Evolutionary conservation across 2,329 filamentous ascomycete genomes (phyloP).

Genomic region (Ascochyta rabiei): DNA sequence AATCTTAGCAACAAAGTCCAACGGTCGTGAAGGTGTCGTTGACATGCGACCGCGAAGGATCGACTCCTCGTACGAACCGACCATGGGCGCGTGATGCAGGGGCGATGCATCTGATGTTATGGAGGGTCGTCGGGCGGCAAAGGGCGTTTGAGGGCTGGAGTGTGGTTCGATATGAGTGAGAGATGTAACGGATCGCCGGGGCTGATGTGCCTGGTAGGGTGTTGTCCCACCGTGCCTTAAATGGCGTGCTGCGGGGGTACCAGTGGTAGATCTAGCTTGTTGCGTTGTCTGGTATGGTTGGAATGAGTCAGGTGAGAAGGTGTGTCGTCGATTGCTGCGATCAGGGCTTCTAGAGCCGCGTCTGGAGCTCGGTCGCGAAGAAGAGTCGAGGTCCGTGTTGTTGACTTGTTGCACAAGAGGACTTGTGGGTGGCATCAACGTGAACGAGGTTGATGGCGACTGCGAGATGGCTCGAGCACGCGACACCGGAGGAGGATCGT

Average conservation of each 20-base stretch:
- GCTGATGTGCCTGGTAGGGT: conserved; percentile 79
- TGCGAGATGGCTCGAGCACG: conserved; percentile 53
- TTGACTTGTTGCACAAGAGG: conserved; percentile 88
- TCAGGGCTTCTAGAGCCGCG: conserved; percentile 52
- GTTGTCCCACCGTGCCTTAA: conserved; percentile 64
- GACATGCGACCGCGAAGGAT: conserved; percentile 96
- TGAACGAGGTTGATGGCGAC: conserved; percentile 78
- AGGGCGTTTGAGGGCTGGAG: conserved; percentile 52
- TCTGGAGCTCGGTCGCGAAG: conserved; percentile 51
- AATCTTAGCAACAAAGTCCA: conserved; percentile 94
- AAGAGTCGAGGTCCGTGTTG: conserved; percentile 76
- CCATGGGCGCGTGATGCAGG: conserved; percentile 90
- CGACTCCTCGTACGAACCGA: conserved; percentile 96
- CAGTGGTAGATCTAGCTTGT: conserved; percentile 37
- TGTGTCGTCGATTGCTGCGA: conserved; percentile 68
- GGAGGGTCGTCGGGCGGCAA: conserved; percentile 69
- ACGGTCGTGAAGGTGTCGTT: conserved; percentile 86
- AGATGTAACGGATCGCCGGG: conserved; percentile 74
- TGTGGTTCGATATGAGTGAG: conserved; percentile 50
- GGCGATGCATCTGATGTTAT: conserved; percentile 75
- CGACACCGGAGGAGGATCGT: conserved; percentile 43
- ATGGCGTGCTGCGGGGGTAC: conserved; percentile 41
- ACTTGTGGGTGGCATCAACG: conserved; percentile 87
- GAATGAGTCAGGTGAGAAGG: conserved; percentile 68
- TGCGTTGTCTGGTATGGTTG: conserved; percentile 56